Conservation (phyloP, 768 basidiomycete species). For the Leccinum aurantiacum region DNA sequence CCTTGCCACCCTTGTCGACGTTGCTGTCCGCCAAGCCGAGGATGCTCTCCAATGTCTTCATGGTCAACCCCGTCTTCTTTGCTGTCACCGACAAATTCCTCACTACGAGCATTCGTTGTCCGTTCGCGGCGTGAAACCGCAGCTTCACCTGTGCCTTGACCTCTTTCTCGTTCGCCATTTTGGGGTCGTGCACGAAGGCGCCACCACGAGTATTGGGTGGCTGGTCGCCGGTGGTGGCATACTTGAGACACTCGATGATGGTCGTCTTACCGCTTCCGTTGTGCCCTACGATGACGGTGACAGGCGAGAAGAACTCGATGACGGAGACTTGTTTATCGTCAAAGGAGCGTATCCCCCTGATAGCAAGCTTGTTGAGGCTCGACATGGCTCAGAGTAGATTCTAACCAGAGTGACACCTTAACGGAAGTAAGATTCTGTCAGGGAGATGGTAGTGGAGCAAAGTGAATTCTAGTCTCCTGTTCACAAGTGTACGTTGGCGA, state of each 20-base stretch:
- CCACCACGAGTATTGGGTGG: constrained; percentile 97
- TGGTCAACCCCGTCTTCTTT: constrained; percentile 91
- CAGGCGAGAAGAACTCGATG: constrained; percentile 96
- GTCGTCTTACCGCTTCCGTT: constrained; percentile 99
- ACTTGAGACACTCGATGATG: constrained; percentile 99
- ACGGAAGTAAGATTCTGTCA: neutral
- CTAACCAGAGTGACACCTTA: neutral
- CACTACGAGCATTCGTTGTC: constrained; percentile 85
- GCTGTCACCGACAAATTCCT: constrained; percentile 89
- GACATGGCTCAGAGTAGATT: constrained; percentile 51
- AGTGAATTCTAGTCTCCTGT: neutral
- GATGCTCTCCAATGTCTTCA: constrained; percentile 97
- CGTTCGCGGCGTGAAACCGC: constrained; percentile 87
- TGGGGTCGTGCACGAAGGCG: constrained; percentile 98
- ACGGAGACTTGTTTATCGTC: constrained; percentile 93
- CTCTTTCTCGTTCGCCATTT: constrained; percentile 99
- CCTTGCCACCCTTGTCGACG: constrained; percentile 73
- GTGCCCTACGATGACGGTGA: constrained; percentile 98
- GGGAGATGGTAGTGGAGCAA: neutral
- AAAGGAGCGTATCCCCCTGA: constrained; percentile 92
- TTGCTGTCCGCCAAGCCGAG: constrained; percentile 70
- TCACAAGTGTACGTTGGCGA: neutral
- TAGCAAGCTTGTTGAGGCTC: constrained; percentile 87
- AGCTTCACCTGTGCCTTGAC: constrained; percentile 98
- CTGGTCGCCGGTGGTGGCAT: constrained; percentile 97